A percentile compares a stretch with the other conserved stretches of the same genome.
phyloP scores from a whole-genome alignment of 352 stramenopile genomes.

The Pythium rhizo-oryzae region DNA sequence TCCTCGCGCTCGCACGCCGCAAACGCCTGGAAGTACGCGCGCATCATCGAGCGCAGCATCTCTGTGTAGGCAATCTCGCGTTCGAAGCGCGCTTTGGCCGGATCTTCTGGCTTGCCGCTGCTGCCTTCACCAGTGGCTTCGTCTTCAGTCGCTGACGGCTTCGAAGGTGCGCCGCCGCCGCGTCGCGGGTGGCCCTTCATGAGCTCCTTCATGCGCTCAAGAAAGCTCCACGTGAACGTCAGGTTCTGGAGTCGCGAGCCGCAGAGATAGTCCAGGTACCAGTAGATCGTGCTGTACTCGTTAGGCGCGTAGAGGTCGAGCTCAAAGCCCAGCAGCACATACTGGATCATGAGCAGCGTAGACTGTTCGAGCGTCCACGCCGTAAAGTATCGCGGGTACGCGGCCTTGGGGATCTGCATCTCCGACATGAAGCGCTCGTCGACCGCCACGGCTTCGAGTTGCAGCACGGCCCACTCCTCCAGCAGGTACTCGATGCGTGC shows the following conservation, averaged over 20 bases:
- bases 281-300: slow-evolving; percentile 78
- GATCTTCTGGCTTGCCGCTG: slow-evolving; percentile 31
- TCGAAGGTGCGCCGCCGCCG: not conserved
- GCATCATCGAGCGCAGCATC: slow-evolving; percentile 72
- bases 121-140: not conserved
- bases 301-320: slow-evolving; percentile 76
- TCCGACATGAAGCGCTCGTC: slow-evolving; percentile 83
- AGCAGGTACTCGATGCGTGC: slow-evolving; percentile 81
- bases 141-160: not conserved
- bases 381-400: slow-evolving; percentile 82
- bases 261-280: slow-evolving; percentile 87
- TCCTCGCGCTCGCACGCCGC: slow-evolving; percentile 70
- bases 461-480: slow-evolving; percentile 78
- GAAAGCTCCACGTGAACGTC: slow-evolving; percentile 77
- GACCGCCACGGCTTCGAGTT: slow-evolving; percentile 67
- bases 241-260: slow-evolving; percentile 85
- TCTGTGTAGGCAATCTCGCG: slow-evolving; percentile 83
- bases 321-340: slow-evolving; percentile 74
- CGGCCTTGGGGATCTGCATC: slow-evolving; percentile 83
- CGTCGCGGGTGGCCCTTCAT: slow-evolving; percentile 29
- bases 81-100: slow-evolving; percentile 63
- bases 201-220: slow-evolving; percentile 84
- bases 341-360: slow-evolving; percentile 78
- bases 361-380: slow-evolving; percentile 81
- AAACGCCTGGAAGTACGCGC: slow-evolving; percentile 82